Percentiles rank a stretch among this genome's conserved stretches.
These are phyloP conservation scores for Thozetella sp. DNA, from an alignment of 495 filamentous ascomycete species.

Conservation along the genomic window DNA sequence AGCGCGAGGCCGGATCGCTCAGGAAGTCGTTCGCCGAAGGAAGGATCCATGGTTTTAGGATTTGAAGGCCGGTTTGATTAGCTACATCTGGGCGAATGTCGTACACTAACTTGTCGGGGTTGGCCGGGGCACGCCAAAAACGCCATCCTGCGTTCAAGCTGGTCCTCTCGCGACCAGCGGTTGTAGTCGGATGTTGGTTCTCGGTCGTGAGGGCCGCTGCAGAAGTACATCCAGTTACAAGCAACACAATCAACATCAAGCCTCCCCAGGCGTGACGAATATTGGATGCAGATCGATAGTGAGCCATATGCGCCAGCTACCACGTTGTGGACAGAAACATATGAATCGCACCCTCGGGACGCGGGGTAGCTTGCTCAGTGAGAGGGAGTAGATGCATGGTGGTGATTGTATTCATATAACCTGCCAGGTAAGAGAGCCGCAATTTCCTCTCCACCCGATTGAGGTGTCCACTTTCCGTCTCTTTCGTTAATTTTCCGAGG, in stretches of 20 bases:
- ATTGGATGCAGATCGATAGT: too few relatives aligned
- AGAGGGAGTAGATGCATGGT: too few relatives aligned
- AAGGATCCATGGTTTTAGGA: conserved; percentile 13
- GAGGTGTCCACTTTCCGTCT: too few relatives aligned
- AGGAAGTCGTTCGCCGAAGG: conserved; percentile 15
- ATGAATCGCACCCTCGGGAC: too few relatives aligned
- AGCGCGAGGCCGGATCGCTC: conserved; percentile 2
- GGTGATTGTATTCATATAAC: too few relatives aligned
- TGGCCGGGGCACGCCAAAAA: conserved; percentile 9
- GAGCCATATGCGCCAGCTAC: too few relatives aligned
- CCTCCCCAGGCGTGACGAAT: too few relatives aligned
- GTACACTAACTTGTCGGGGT: conserved; percentile 10
- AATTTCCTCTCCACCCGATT: too few relatives aligned
- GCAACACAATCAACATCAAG: background rate
- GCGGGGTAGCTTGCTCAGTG: too few relatives aligned
- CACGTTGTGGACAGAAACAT: too few relatives aligned
- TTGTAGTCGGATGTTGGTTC: background rate
- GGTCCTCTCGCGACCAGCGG: conserved; percentile 6
- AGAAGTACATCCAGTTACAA: background rate
- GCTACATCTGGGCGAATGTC: background rate
- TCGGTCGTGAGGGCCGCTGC: background rate
- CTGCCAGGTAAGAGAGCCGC: too few relatives aligned
- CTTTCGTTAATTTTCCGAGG: too few relatives aligned
- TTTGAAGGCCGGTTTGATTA: background rate
- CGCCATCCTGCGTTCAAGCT: conserved; percentile 14